Evolutionary conservation across 148 eudicot genomes (phyloP).

Genomic region (Chenopodium formosanum): DNA sequence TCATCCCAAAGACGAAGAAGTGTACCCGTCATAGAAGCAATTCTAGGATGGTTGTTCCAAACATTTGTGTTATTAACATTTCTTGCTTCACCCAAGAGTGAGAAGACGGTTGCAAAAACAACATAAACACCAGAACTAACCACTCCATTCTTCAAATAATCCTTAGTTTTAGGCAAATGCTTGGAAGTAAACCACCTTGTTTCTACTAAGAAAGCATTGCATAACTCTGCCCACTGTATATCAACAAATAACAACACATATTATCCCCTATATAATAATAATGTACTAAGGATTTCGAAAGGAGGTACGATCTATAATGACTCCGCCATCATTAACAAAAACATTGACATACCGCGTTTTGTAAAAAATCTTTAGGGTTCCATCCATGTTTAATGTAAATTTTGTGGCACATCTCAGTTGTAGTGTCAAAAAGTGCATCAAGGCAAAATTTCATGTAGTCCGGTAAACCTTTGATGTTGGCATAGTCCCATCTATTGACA

Average conservation of each 20-base stretch:
- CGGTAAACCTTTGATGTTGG: conserved; percentile 36
- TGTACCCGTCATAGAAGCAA: conserved; percentile 40
- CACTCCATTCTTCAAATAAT: conserved; percentile 52
- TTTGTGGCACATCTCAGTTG: conserved; percentile 41
- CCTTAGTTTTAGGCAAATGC: conserved; percentile 40
- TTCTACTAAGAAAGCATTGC: conserved; percentile 66
- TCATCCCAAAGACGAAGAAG: conserved; percentile 77
- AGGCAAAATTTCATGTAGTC: conserved; percentile 56
- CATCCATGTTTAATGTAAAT: conserved; percentile 40
- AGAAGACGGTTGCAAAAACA: conserved; percentile 39
- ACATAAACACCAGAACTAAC: conserved; percentile 51
- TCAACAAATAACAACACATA: too few relatives aligned
- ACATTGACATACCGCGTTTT: conserved; percentile 33
- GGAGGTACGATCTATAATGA: too few relatives aligned
- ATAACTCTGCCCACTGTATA: conserved; percentile 28
- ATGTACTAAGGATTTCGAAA: too few relatives aligned
- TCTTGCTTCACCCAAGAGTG: conserved; percentile 47
- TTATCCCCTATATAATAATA: too few relatives aligned
- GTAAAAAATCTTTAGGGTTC: conserved; percentile 38
- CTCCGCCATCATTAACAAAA: too few relatives aligned
- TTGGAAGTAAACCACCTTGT: conserved; percentile 57
- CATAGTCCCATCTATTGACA: conserved; percentile 57
- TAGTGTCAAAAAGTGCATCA: conserved; percentile 39
- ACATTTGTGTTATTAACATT: conserved; percentile 10
- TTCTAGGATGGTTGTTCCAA: conserved; percentile 22